Conservation (phyloP, 2,329 filamentous ascomycete species). For the Lachnellula arida region DNA sequence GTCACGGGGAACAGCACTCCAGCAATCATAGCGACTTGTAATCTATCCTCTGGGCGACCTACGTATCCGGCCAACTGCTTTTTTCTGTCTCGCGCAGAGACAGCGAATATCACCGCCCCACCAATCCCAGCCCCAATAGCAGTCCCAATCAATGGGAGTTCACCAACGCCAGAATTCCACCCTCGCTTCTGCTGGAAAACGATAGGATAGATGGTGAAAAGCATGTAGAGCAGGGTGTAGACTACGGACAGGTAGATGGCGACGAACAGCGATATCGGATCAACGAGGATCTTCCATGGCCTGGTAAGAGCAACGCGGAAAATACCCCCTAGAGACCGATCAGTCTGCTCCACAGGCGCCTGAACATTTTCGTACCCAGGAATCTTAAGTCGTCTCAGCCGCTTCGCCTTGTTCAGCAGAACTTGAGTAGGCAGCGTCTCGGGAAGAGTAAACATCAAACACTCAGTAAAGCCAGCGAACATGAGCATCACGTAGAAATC, state of each 20-base stretch:
- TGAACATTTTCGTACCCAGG: constrained; percentile 48
- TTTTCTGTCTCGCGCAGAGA: constrained; percentile 34
- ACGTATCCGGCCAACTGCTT: constrained; percentile 26
- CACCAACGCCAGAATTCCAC: constrained; percentile 47
- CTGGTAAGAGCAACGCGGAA: constrained; percentile 81
- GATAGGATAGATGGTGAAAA: constrained; percentile 30
- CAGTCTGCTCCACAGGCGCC: constrained; percentile 60
- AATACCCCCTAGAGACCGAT: constrained; percentile 41
- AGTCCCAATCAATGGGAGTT: constrained; percentile 64
- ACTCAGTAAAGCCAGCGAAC: constrained; percentile 36
- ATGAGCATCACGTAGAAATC: constrained; percentile 45
- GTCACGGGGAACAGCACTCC: constrained; percentile 48
- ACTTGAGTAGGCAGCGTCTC: constrained; percentile 51
- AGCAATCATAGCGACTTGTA: constrained; percentile 52
- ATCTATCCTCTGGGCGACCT: constrained; percentile 41
- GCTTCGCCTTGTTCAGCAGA: constrained; percentile 48
- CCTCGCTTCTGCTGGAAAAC: constrained; percentile 35
- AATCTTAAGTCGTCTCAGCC: constrained; percentile 45
- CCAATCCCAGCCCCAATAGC: constrained; percentile 40
- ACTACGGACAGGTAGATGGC: constrained; percentile 69
- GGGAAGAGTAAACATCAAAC: constrained; percentile 53
- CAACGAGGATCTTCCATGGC: constrained; percentile 85
- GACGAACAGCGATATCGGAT: constrained; percentile 80
- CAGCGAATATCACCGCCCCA: constrained; percentile 42
- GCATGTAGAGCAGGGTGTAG: constrained; percentile 28